These are phyloP conservation scores for Didymosphaeria variabile DNA, from an alignment of 2,329 filamentous ascomycete genomes.

Conservation along the genomic window DNA sequence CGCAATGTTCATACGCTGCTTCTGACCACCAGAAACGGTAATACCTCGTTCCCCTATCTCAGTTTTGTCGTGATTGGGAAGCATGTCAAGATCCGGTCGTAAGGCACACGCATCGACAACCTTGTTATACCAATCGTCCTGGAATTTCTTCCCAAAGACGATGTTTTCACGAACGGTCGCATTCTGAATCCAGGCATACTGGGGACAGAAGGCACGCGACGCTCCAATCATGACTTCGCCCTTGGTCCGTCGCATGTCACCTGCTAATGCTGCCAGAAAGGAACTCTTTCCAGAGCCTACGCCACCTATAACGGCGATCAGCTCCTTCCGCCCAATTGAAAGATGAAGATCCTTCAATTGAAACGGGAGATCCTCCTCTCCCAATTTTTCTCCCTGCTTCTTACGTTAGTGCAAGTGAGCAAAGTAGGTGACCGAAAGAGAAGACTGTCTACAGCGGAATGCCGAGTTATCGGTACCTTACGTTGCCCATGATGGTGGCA, in stretches of 20 bases:
- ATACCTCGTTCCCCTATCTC: constrained; percentile 97
- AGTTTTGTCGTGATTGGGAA: constrained; percentile 87
- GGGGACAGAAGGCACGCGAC: constrained; percentile 87
- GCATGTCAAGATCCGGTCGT: constrained; percentile 85
- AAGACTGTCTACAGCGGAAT: background rate
- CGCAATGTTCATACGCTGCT: constrained; percentile 94
- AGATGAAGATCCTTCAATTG: constrained; percentile 75
- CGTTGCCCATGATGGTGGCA: background rate
- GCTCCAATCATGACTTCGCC: constrained; percentile 81
- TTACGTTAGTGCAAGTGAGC: constrained; percentile 27
- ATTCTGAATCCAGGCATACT: constrained; percentile 99
- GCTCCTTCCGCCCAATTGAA: constrained; percentile 74
- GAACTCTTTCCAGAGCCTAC: constrained; percentile 93
- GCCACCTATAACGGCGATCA: constrained; percentile 86
- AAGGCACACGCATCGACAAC: constrained; percentile 90
- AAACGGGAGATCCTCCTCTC: constrained; percentile 71
- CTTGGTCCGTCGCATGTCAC: constrained; percentile 87
- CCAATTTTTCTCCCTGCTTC: constrained; percentile 53
- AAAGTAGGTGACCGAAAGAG: background rate
- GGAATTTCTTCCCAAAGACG: constrained; percentile 79
- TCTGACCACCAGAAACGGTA: constrained; percentile 93
- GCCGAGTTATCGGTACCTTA: background rate
- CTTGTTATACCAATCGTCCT: constrained; percentile 80
- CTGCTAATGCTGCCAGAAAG: constrained; percentile 85
- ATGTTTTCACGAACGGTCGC: constrained; percentile 88